Evolutionary conservation across 2,329 filamentous ascomycete species (phyloP).

Genomic region (Epichloe elymi): DNA sequence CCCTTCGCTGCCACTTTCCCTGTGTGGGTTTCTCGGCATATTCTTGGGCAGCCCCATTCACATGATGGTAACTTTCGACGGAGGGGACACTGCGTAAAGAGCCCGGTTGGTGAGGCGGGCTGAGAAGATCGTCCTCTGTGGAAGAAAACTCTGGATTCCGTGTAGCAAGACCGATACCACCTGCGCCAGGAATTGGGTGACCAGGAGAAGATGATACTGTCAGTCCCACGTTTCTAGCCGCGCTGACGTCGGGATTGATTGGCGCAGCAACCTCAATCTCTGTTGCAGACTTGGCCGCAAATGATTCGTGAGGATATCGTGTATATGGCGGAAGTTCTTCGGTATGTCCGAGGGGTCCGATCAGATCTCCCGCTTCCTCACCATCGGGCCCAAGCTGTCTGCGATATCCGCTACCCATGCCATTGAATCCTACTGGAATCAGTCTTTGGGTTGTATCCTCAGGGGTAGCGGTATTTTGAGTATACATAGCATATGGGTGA

Average conservation of each 20-base stretch:
- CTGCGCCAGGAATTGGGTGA: constrained; percentile 38
- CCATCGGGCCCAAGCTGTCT: constrained; percentile 64
- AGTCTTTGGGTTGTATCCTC: constrained; percentile 32
- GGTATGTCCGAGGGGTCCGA: constrained; percentile 76
- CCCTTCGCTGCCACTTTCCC: constrained; percentile 39
- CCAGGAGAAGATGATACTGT: not conserved
- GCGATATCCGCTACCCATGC: constrained; percentile 52
- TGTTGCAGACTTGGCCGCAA: constrained; percentile 26
- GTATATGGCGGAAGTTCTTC: constrained; percentile 90
- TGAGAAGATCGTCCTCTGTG: constrained; percentile 36
- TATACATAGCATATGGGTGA: constrained; percentile 78
- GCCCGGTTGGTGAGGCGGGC: constrained; percentile 29
- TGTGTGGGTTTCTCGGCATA: constrained; percentile 34
- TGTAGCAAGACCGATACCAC: constrained; percentile 47
- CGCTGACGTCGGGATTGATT: not conserved
- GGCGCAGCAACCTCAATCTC: constrained; percentile 9
- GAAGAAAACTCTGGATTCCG: constrained; percentile 51
- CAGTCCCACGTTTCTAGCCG: not conserved
- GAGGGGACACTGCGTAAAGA: constrained; percentile 34
- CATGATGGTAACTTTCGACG: constrained; percentile 33
- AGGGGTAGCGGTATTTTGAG: constrained; percentile 54
- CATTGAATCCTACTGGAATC: constrained; percentile 65
- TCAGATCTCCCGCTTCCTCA: constrained; percentile 75
- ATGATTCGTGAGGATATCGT: constrained; percentile 67
- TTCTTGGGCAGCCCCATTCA: constrained; percentile 35